Conservation (phyloP, 1,284 basidiomycete genomes). For the Ganoderma sinense region DNA sequence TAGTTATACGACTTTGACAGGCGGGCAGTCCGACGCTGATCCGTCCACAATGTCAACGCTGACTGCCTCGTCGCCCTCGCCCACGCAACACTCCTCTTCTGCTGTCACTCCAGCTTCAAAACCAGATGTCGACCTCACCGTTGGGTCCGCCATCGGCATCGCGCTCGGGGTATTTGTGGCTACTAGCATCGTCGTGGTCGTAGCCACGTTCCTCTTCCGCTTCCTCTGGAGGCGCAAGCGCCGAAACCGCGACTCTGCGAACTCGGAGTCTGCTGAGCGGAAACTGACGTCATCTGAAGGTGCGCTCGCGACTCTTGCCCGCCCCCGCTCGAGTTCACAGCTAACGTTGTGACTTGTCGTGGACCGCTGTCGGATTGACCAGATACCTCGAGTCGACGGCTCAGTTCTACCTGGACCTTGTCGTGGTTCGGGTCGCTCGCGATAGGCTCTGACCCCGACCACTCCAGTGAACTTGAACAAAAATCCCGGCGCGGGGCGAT, state of each 20-base stretch:
- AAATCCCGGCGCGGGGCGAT: too few species aligned
- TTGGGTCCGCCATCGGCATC: not conserved
- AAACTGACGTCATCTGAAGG: too few species aligned
- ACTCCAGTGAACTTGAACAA: too few species aligned
- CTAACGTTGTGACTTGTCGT: not conserved
- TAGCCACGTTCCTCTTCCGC: not conserved
- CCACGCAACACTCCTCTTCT: too few species aligned
- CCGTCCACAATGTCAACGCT: too few species aligned
- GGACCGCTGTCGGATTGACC: too few species aligned
- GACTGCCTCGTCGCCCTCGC: too few species aligned
- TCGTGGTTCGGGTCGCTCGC: not conserved
- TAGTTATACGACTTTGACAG: too few species aligned
- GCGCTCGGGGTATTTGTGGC: not conserved
- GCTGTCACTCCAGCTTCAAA: not conserved
- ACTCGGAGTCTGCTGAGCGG: too few species aligned
- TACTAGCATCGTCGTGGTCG: not conserved
- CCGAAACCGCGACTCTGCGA: not conserved
- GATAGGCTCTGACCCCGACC: not conserved
- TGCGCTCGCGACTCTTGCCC: too few species aligned
- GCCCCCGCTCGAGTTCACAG: too few species aligned
- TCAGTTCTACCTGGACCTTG: not conserved
- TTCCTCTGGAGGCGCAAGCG: not conserved
- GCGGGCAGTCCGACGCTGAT: too few species aligned
- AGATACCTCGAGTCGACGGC: not conserved
- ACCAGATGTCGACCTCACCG: not conserved